Base-by-base conservation (phyloP, 805 yeast genomes). In the Hanseniaspora singularis region DNA sequence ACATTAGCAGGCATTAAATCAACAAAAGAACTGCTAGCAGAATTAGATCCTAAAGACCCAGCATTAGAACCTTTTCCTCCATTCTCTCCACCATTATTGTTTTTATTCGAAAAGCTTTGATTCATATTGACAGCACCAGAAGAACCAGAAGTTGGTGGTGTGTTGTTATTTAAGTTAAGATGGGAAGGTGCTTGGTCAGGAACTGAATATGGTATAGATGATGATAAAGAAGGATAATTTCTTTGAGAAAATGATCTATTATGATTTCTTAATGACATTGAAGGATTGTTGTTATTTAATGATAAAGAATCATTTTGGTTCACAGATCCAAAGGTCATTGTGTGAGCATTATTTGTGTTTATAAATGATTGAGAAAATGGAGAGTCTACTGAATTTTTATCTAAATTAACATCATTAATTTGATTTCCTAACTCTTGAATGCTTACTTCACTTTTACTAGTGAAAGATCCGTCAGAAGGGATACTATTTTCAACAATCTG, bases 161-260 rank as follows among this genome's bases (percentile, higher is more conserved):
- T 19, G 15, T 37, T 22, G 15, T 45, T 45, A 20, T 33, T 31
- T 12, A 15, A 27, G 22, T 39, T 34, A 14, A 28, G 20, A 3
- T 36, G 23, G 3, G 41, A 24, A 12, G 50, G 36, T 6, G 40
- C 27, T 19, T 45, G 42, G 19, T 45, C 49, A 1, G 87, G 87
- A 1, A 77, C 85, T 7, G 80, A 69, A 59, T 79, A 80, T 1
- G 87, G 87, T 41, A 80, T 79, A 33, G 76, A 69, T 20, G 76
- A 66, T 4, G 82, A 73, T 53, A 79, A 65, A 43, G 66, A 79
- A 51, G 53, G 76, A 68, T 51, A 26, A 55, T 43, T 19, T 51
- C 55, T 50, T 44, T 51, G 36, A 46, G 49, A 33, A 46, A 51
- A 33, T 24, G 46, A 38, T 48, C 57, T 42, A 51, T 36, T 27